Percentiles rank a stretch among this genome's conserved stretches.
Evolutionary conservation across 345 rosid genomes (phyloP).

Genomic region (Abelmoschus esculentus): DNA sequence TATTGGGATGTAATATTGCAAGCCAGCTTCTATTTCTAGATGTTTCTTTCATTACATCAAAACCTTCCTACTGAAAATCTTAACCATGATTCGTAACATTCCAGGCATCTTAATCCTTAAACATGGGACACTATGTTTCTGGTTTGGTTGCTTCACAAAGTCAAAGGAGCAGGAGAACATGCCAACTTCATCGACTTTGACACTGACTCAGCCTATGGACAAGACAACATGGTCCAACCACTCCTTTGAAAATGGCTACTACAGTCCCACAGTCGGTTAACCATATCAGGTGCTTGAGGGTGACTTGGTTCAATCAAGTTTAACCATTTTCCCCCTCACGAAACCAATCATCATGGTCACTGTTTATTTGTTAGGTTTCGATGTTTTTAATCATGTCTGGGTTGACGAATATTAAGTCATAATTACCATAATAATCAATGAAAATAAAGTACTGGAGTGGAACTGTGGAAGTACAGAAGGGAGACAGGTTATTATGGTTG

Average conservation of each 20-base stretch:
- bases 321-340: neutral
- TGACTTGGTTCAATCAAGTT: neutral
- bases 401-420: neutral
- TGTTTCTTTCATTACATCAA: neutral
- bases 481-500: slow-evolving; percentile 1
- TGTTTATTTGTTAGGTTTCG: neutral
- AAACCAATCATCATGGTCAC: neutral
- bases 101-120: too few species aligned
- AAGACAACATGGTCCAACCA: neutral
- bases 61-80: neutral
- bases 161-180: neutral
- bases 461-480: neutral
- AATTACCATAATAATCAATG: neutral
- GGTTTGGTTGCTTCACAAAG: neutral
- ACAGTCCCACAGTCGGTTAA: neutral
- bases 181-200: neutral
- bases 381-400: neutral
- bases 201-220: neutral
- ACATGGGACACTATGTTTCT: neutral
- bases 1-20: neutral
- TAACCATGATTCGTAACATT: too few species aligned
- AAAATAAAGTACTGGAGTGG: neutral
- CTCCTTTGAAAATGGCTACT: slow-evolving; percentile 4
- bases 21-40: neutral
- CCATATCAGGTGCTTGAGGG: neutral